These are phyloP conservation scores for Mollisiaceae sp. DNA, from an alignment of 2,329 filamentous ascomycete genomes.

Conservation along the genomic window DNA sequence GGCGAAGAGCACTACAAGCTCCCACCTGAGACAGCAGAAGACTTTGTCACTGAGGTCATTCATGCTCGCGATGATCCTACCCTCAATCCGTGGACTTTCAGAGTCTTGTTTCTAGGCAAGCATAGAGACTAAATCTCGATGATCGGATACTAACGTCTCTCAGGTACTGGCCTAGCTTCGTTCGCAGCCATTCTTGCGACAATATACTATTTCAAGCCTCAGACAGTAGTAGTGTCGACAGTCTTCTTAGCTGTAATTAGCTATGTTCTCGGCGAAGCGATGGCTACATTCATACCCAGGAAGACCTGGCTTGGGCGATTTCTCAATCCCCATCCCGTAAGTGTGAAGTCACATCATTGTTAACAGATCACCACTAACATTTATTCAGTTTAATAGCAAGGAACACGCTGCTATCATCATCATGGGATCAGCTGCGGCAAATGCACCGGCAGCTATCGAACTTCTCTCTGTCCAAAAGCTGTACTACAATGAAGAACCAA, in stretches of 20 bases:
- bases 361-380: not conserved
- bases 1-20: conserved; percentile 3
- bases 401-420: conserved; percentile 70
- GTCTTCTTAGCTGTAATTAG: conserved; percentile 51
- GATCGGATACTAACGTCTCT: not conserved
- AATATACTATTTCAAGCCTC: conserved; percentile 54
- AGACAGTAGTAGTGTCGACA: conserved; percentile 47
- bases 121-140: not conserved
- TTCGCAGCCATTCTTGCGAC: conserved; percentile 46
- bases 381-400: conserved; percentile 64
- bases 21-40: not conserved
- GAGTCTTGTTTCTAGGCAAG: conserved; percentile 41
- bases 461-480: conserved; percentile 63
- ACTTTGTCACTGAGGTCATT: not conserved
- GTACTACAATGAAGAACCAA: conserved; percentile 74
- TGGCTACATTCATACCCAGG: conserved; percentile 37
- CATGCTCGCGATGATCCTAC: conserved; percentile 42
- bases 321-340: conserved; percentile 42
- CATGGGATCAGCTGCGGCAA: conserved; percentile 47
- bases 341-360: not conserved
- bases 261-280: conserved; percentile 43
- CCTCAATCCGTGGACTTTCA: conserved; percentile 45
- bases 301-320: conserved; percentile 62
- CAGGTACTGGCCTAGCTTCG: conserved; percentile 41
- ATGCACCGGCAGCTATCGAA: conserved; percentile 59